phyloP scores from a whole-genome alignment of 1,284 basidiomycete species.

The Phellopilus nigrolimitatus region DNA sequence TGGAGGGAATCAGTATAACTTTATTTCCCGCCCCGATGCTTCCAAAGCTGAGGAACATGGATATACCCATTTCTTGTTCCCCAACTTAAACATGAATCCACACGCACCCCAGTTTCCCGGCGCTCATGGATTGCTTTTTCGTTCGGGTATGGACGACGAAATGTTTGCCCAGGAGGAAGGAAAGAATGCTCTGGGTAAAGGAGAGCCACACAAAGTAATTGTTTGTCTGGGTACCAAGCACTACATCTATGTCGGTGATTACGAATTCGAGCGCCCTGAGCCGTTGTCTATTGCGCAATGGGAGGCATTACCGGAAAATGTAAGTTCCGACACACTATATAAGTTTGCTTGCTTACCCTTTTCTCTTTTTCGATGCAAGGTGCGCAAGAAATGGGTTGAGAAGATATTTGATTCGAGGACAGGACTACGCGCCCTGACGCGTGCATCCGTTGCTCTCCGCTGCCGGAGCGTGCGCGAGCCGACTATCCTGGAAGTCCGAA shows the following conservation, averaged over 20 bases:
- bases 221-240: neutral
- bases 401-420: too few relatives aligned
- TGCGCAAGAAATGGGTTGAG: neutral
- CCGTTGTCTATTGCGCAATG: neutral
- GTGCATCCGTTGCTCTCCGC: too few relatives aligned
- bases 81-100: conserved; percentile 25
- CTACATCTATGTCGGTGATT: neutral
- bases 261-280: neutral
- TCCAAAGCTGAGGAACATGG: neutral
- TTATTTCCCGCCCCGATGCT: neutral
- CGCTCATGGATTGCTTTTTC: conserved; percentile 21
- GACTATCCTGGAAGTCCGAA: neutral
- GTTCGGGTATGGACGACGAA: neutral
- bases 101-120: conserved; percentile 29
- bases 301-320: neutral
- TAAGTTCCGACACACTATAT: neutral
- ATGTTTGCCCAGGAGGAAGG: neutral
- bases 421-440: too few relatives aligned
- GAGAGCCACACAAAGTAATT: neutral
- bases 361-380: neutral
- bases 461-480: neutral
- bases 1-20: neutral
- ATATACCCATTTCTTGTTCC: conserved; percentile 23
- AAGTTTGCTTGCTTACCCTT: neutral
- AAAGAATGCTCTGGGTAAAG: neutral